Base-by-base conservation (phyloP, 2,329 filamentous ascomycete genomes). In the Podosphaera fusca region DNA sequence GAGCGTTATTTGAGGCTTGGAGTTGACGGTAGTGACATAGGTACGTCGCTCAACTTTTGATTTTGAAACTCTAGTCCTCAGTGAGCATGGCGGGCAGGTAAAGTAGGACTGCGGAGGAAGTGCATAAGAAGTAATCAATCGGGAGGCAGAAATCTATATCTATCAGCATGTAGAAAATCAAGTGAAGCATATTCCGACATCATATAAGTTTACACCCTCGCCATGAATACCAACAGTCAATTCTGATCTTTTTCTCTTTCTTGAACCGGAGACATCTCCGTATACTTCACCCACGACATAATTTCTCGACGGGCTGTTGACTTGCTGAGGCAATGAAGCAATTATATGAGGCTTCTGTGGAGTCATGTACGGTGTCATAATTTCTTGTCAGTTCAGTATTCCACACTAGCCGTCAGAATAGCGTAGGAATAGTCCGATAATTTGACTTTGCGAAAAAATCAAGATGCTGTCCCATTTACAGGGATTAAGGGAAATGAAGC, bases 331-430 rank as follows among this genome's bases (percentile, higher is more conserved):
- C 51, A 84, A 70, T 7, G 76, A 70, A 38, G 79, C 76, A 60
- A 84, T 70, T 59, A 81, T 74, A 64, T 79, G 81, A n/a, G 80
- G 80, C 69, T 75, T 75, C 66, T 82, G 78, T 57, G 83, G 75
- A 60, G 77, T 75, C 63, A 81, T 79, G 61, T 77, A 75, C 50
- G 66, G 65, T 40, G 67, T 64, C 67, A 68, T 68, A 40, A 21
- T 21, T 21, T 21, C 21, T 21, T 21, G 21, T 21, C 21, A 21
- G 21, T 1, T 21, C 21, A 21, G 21, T 21, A 21, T 21, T 21
- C 21, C 21, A 21, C 21, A 21, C 21, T 21, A 21, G 21, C 21
- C 21, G 21, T 21, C 21, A 21, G 21, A 21, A 21, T 21, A 21
- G 21, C 21, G 21, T 21, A 21, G 21, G 21, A 21, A 21, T 21